Conservation (phyloP, 2,329 filamentous ascomycete species). For the Stagonosporopsis cucurbitacearum region DNA sequence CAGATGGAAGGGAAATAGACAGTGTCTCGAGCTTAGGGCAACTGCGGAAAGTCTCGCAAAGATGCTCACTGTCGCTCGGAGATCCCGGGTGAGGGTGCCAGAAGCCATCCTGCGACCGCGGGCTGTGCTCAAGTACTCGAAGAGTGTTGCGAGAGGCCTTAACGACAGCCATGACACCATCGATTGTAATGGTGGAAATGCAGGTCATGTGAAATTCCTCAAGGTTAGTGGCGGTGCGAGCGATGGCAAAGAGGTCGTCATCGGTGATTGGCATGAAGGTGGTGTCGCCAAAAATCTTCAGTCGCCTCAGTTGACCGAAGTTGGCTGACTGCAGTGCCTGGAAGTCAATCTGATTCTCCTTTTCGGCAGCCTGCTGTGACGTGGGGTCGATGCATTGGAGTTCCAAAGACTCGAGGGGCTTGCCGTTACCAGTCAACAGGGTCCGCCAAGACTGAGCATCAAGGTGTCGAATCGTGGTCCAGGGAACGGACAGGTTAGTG, state of each 20-base stretch:
- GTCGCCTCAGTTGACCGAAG: constrained; percentile 57
- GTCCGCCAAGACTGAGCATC: constrained; percentile 56
- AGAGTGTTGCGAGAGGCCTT: constrained; percentile 57
- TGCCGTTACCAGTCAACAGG: constrained; percentile 54
- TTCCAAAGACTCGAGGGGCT: constrained; percentile 58
- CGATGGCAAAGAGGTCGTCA: constrained; percentile 57
- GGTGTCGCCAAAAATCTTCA: constrained; percentile 63
- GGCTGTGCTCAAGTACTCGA: constrained; percentile 60
- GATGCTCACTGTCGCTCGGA: constrained; percentile 53
- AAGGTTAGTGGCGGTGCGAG: constrained; percentile 58
- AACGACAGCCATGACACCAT: constrained; percentile 60
- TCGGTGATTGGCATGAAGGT: constrained; percentile 60
- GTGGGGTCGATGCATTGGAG: constrained; percentile 59
- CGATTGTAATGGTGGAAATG: constrained; percentile 60
- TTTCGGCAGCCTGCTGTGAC: constrained; percentile 51
- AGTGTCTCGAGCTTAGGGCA: constrained; percentile 57
- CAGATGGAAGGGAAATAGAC: constrained; percentile 56
- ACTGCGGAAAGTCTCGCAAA: constrained; percentile 56
- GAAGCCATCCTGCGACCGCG: constrained; percentile 60
- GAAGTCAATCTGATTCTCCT: constrained; percentile 52
- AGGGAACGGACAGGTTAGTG: constrained; percentile 58
- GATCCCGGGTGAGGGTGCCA: constrained; percentile 58
- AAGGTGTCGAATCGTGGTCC: constrained; percentile 60
- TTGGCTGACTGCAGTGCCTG: constrained; percentile 56
- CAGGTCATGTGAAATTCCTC: constrained; percentile 62